Evolutionary conservation across 768 basidiomycete species (phyloP).

Genomic region (Clitopilus passeckerianus): DNA sequence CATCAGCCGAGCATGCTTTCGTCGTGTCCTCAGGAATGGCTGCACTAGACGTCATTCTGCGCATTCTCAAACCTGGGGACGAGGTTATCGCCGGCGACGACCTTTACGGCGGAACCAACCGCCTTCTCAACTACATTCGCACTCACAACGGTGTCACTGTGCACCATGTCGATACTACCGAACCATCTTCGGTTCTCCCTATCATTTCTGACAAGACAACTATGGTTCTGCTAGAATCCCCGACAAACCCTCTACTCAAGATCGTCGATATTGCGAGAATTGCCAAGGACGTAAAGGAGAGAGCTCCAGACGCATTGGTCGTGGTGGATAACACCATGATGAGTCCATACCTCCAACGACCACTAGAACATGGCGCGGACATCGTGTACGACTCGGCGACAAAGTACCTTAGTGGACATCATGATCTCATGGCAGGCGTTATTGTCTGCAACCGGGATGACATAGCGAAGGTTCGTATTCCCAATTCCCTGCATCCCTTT

Average conservation of each 20-base stretch:
- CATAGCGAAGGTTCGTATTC: slow-evolving; percentile 62
- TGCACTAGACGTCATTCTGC: slow-evolving; percentile 90
- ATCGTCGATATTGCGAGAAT: slow-evolving; percentile 87
- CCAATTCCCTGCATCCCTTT: background rate
- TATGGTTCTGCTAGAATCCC: slow-evolving; percentile 96
- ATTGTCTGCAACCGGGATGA: slow-evolving; percentile 92
- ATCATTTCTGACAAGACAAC: slow-evolving; percentile 72
- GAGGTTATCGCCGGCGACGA: slow-evolving; percentile 96
- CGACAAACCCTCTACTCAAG: slow-evolving; percentile 96
- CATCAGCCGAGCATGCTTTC: slow-evolving; percentile 85
- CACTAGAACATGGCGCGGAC: slow-evolving; percentile 93
- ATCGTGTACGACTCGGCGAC: slow-evolving; percentile 98
- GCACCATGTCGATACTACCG: slow-evolving; percentile 91
- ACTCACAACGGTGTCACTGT: slow-evolving; percentile 86
- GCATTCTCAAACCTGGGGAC: slow-evolving; percentile 92
- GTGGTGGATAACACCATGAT: slow-evolving; percentile 99
- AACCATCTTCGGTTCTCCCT: slow-evolving; percentile 56
- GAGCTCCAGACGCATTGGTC: slow-evolving; percentile 73
- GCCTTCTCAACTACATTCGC: slow-evolving; percentile 84
- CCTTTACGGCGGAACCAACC: slow-evolving; percentile 96
- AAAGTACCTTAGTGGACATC: slow-evolving; percentile 96
- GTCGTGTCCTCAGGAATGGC: slow-evolving; percentile 98
- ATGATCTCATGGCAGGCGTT: slow-evolving; percentile 98
- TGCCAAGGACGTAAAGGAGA: slow-evolving; percentile 77
- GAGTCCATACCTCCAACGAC: slow-evolving; percentile 96